Percentiles rank a stretch among this genome's conserved stretches.
phyloP scores from a whole-genome alignment of 192 early-diverging fungal species.

The Diversispora eburnea region DNA sequence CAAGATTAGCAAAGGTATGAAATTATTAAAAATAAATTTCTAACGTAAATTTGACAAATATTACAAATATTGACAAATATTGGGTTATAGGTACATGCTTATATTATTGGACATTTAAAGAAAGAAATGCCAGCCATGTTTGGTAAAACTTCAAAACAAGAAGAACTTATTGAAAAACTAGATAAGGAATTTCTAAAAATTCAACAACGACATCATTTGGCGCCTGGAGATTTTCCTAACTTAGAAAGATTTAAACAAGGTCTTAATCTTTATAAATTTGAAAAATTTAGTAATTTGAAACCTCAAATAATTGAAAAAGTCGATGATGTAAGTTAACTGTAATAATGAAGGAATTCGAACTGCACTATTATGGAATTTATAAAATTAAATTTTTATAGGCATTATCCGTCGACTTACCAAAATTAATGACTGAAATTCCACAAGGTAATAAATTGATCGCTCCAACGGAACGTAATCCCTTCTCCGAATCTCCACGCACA shows the following conservation, averaged over 20 bases:
- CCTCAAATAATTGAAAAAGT: slow-evolving; percentile 60
- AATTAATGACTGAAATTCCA: slow-evolving; percentile 75
- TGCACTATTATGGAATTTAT: background rate
- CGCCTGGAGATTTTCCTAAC: slow-evolving; percentile 83
- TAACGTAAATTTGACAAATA: too few species aligned
- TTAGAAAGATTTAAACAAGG: slow-evolving; percentile 66
- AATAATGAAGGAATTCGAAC: background rate
- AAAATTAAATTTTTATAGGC: slow-evolving; percentile 42
- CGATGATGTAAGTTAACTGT: slow-evolving; percentile 49
- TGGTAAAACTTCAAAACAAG: slow-evolving; percentile 74
- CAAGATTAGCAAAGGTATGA: slow-evolving; percentile 56
- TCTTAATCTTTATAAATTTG: slow-evolving; percentile 70
- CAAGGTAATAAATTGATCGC: slow-evolving; percentile 69
- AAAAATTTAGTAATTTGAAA: slow-evolving; percentile 75
- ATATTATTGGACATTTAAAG: slow-evolving; percentile 79
- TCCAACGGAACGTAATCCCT: slow-evolving; percentile 56
- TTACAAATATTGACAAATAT: too few species aligned
- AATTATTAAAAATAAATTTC: background rate
- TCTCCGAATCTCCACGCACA: slow-evolving; percentile 27
- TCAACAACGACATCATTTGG: slow-evolving; percentile 64
- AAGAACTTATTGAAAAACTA: slow-evolving; percentile 66
- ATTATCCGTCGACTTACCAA: slow-evolving; percentile 66
- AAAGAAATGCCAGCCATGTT: slow-evolving; percentile 81
- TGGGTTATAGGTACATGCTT: slow-evolving; percentile 61
- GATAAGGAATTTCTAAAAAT: slow-evolving; percentile 74